Base-by-base conservation (phyloP, 2,329 filamentous ascomycete genomes). In the Fusarium camptoceras region DNA sequence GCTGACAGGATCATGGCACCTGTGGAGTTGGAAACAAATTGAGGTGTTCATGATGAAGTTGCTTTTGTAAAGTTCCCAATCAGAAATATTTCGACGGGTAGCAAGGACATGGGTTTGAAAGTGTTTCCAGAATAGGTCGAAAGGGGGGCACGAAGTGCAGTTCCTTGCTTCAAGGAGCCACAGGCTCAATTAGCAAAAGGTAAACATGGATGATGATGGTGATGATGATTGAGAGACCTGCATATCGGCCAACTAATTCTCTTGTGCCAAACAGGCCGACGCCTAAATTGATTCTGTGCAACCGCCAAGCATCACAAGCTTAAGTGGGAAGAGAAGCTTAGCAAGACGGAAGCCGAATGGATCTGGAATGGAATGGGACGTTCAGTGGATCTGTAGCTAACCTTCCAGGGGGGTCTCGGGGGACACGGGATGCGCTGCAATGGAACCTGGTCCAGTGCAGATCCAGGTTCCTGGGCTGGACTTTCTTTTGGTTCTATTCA, bases 41-140 rank as follows among this genome's bases (percentile, higher is more conserved):
- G 37, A 66, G 61, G 42, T 43, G 44, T n/a, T 66, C 20, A 42
- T n/a, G 49, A 27, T 43, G 39, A 48, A 59, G 48, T 66, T 66
- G 55, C 63, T 66, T 66, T 55, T 51, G 30, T 42, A 39, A 64
- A 31, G 28, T 59, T 64, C 47, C 60, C 27, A 59, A 49, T 65
- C 51, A 49, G 46, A 49, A 25, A 39, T 24, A 28, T 41, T 39
- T 28, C 56, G 55, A 49, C 59, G 68, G 66, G 63, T 68, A 75
- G 55, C 73, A 75, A 66, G 73, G 73, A 73, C 70, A 73, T 68
- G 73, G 72, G 70, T 71, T 42, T 42, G 51, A 65, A 50, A 37
- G 42, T 28, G 41, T 63, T 59, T 43, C 68, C 68, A 34, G 39
- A 64, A 66, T 44, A 48, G 61, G 66, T 18, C 28, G 46, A 66